A percentile compares a stretch with the other conserved stretches of the same genome.
These are phyloP conservation scores for Neopestalotiopsis sp. DNA, from an alignment of 2,329 filamentous ascomycete species.

Conservation along the genomic window DNA sequence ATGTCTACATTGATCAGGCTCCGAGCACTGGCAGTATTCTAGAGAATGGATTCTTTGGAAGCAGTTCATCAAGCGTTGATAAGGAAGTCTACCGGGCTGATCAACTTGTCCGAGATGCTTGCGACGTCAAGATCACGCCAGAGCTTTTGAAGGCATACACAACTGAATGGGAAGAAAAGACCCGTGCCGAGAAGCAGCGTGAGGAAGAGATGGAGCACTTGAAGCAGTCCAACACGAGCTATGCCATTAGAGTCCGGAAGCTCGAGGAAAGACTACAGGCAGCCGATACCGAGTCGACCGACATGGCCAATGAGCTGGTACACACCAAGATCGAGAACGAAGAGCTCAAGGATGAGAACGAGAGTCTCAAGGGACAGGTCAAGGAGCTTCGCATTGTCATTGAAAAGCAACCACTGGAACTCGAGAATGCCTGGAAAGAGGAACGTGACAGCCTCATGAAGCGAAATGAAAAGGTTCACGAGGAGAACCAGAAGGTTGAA, in stretches of 20 bases:
- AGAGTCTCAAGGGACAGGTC: conserved; percentile 84
- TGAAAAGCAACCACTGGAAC: conserved; percentile 85
- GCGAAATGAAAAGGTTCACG: conserved; percentile 90
- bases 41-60: conserved; percentile 97
- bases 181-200: conserved; percentile 78
- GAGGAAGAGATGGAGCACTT: conserved; percentile 82
- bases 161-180: conserved; percentile 90
- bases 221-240: conserved; percentile 67
- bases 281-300: conserved; percentile 88
- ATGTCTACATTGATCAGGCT: conserved; percentile 94
- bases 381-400: conserved; percentile 85
- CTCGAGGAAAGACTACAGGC: conserved; percentile 89
- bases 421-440: conserved; percentile 79
- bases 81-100: conserved; percentile 97
- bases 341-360: conserved; percentile 86
- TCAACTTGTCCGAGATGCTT: conserved; percentile 90
- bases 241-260: conserved; percentile 78
- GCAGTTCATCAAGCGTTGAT: conserved; percentile 84
- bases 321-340: conserved; percentile 94
- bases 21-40: conserved; percentile 92
- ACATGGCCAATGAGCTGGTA: conserved; percentile 89
- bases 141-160: conserved; percentile 83
- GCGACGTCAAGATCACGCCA: conserved; percentile 82
- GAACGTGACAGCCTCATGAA: conserved; percentile 94
- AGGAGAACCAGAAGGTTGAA: conserved; percentile 87